Evolutionary conservation across 805 yeast species (phyloP), one percentile per base, ranked within the genome.

Genomic region (Myxozyma nipponensis): DNA sequence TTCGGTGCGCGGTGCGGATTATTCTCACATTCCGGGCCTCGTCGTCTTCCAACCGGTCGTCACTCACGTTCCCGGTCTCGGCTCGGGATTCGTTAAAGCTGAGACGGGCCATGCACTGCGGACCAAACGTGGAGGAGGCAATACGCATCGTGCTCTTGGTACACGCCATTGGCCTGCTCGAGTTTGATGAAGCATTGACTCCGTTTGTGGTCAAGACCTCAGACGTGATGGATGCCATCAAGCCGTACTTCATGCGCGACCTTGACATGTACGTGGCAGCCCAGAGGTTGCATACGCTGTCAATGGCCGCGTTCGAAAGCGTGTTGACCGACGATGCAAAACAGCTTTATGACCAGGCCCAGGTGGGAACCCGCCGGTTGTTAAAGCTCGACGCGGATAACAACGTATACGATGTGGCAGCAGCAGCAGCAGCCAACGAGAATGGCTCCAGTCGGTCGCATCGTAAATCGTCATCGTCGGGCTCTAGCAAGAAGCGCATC

Each of bases 1-100:
- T 53, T 40, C 37, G 57, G 23, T 50, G 54, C 32, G 48, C 57
- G 18, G 17, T 53, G 18, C 48, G 46, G 37, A 34, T 53, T 4
- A 21, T 50, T 19, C 46, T 49, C 49, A 6, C 34, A n/a, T n/a
- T 35, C 38, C 17, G 15, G 21, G 9, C 32, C 13, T 28, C 32
- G 32, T 28, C 32, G 13, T 9, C 21, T 6, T 6, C 19, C 6
- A n/a, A 13, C 6, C 6, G 6, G 38, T 5, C 38, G 6, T 10
- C 38, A 17, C 15, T 17, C 38, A 7, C 6, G 15, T 35, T 13
- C 38, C 15, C 38, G 38, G n/a, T 35, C 19, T n/a, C 21, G 21
- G 6, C 21, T 35, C 38, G 38, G 9, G 19, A 35, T 7, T 6
- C 19, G 21, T 6, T n/a, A 7, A 17, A 10, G 6, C 9, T 35